Conservation (phyloP, 495 filamentous ascomycete genomes). For the Aspergillus nanangensis region DNA sequence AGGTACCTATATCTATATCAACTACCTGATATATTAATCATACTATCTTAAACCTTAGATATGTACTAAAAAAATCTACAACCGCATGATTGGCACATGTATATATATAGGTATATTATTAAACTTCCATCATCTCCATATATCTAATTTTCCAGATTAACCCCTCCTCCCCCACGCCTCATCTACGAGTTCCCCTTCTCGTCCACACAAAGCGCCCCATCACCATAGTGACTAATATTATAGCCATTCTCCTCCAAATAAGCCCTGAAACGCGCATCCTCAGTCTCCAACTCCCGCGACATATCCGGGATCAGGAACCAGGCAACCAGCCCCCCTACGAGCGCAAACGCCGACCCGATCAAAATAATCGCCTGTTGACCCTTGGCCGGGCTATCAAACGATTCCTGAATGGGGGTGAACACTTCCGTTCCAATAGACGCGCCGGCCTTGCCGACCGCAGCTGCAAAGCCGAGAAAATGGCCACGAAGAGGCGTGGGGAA, state of each 20-base stretch:
- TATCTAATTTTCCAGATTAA: too few species aligned
- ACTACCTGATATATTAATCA: too few species aligned
- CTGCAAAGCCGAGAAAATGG: slow-evolving; percentile 44
- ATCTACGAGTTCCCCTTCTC: neutral
- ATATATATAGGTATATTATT: too few species aligned
- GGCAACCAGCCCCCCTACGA: slow-evolving; percentile 33
- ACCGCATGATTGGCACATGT: too few species aligned
- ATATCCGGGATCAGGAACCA: slow-evolving; percentile 46
- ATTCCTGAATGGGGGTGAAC: slow-evolving; percentile 40
- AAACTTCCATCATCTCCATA: too few species aligned
- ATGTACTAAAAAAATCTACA: too few species aligned
- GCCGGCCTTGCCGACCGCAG: slow-evolving; percentile 46
- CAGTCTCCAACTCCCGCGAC: slow-evolving; percentile 38
- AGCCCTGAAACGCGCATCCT: slow-evolving; percentile 38
- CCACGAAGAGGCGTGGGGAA: slow-evolving; percentile 49
- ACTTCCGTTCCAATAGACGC: slow-evolving; percentile 45
- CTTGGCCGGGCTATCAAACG: slow-evolving; percentile 27
- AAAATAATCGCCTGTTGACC: slow-evolving; percentile 45
- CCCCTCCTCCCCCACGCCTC: too few species aligned
- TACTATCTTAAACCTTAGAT: too few species aligned
- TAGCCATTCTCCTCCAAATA: slow-evolving; percentile 43
- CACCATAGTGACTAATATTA: slow-evolving; percentile 19
- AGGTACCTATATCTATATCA: too few species aligned
- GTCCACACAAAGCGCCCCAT: slow-evolving; percentile 13
- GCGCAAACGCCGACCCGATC: slow-evolving; percentile 39